Evolutionary conservation across 1,139 yeast genomes (phyloP).

Genomic region (Kurtzmaniella quercitrusa): DNA sequence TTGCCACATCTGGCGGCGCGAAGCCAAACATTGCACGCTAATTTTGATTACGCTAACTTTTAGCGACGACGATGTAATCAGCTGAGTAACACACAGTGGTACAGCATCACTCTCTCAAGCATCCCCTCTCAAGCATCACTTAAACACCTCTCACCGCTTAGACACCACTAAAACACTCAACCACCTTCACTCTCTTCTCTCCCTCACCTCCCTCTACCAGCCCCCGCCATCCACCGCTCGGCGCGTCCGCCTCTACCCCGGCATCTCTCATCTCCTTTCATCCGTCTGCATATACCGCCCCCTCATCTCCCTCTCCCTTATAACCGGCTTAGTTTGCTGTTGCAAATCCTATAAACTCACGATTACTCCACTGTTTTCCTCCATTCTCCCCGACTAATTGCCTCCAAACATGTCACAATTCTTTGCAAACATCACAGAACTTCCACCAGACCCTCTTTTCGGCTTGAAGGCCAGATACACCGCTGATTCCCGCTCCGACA

Average conservation of each 20-base stretch:
- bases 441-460: conserved; percentile 79
- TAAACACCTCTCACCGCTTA: no score
- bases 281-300: conserved; percentile 4
- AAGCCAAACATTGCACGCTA: no score
- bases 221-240: no score
- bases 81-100: neutral
- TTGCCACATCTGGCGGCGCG: neutral
- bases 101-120: no score
- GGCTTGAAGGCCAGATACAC: conserved; percentile 74
- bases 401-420: conserved; percentile 30
- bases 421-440: conserved; percentile 47
- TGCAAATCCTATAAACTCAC: neutral
- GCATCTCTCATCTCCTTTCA: conserved; percentile 1
- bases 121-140: no score
- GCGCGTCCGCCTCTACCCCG: neutral
- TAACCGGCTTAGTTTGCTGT: neutral
- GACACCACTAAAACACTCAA: no score
- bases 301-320: conserved; percentile 1
- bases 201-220: no score
- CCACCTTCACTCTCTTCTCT: no score
- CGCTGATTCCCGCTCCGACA: conserved; percentile 59
- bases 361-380: neutral
- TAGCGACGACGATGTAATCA: no score
- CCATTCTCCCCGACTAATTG: neutral
- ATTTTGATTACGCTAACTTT: no score